Evolutionary conservation across 768 basidiomycete genomes (phyloP), one percentile per base, ranked within the genome.

Genomic region (Psilocybe azurescens): DNA sequence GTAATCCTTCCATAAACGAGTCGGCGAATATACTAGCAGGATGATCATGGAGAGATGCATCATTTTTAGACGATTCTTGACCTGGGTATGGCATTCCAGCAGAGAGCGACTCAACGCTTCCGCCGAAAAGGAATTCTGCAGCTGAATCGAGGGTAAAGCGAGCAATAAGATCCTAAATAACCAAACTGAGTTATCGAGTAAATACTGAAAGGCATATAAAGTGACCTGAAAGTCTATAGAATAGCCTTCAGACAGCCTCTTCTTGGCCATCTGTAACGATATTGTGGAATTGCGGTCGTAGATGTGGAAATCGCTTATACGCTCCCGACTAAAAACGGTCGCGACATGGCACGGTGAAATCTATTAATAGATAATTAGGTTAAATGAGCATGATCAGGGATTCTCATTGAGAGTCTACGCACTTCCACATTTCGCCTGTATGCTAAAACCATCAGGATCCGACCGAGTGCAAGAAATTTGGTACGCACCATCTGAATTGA

Each of bases 351-450:
- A 10, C 88, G 83, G 68, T 90, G 87, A 65, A 87, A 81, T 66
- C 87, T 66, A 51, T 30, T 32, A 49, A 28, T 30, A 32, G 20
- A 57, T n/a, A 29, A 11, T 49, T 44, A 50, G 24, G 24, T 24
- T 24, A 24, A 24, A 24, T 30, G 11, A n/a, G 18, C 8, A 33
- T 24, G 24, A 24, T 24, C 24, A 24, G 24, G 10, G 14, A 2
- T 28, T 38, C 16, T 8, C 10, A 32, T 4, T 5, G 44, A 20
- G 13, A 20, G 30, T 36, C 33, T 6, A 33, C 80, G 60, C 64
- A 87, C 86, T 86, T 89, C 89, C 89, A 90, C 70, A 83, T 78
- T 0, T 88, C 84, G n/a, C 86, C 86, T 65, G 36, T 85, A 48
- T 13, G 18, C 18, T 24, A 16, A 30, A 30, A 3, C 10, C 3